phyloP scores from a whole-genome alignment of 2,329 filamentous ascomycete species.

The Hypoxylon sp. region DNA sequence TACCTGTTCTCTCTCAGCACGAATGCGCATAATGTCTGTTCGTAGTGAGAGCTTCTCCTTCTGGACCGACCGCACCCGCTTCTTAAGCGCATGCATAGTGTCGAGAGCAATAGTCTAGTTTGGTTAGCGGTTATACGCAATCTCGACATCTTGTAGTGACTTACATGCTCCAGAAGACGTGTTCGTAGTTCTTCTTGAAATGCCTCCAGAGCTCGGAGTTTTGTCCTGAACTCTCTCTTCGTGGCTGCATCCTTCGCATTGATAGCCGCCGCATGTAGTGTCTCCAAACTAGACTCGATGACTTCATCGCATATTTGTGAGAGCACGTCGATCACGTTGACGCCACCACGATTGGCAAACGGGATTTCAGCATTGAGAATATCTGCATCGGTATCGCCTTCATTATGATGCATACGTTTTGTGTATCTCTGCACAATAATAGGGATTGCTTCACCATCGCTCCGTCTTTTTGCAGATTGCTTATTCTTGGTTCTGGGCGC shows the following conservation, averaged over 20 bases:
- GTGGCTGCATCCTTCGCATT: slow-evolving; percentile 62
- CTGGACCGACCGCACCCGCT: slow-evolving; percentile 70
- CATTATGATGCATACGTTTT: slow-evolving; percentile 59
- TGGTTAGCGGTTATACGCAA: slow-evolving; percentile 23
- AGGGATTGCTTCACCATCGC: slow-evolving; percentile 60
- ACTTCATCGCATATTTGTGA: slow-evolving; percentile 74
- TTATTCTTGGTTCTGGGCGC: slow-evolving; percentile 46
- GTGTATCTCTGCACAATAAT: slow-evolving; percentile 74
- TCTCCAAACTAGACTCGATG: slow-evolving; percentile 65
- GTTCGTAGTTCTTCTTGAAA: slow-evolving; percentile 71
- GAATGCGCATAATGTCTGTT: slow-evolving; percentile 72
- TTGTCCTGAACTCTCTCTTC: slow-evolving; percentile 69
- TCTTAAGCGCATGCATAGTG: slow-evolving; percentile 69
- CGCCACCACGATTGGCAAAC: slow-evolving; percentile 67
- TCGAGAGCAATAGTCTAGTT: slow-evolving; percentile 71
- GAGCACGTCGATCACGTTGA: slow-evolving; percentile 75
- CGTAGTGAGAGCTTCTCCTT: slow-evolving; percentile 70
- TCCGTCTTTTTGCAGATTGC: slow-evolving; percentile 43
- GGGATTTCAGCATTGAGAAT: slow-evolving; percentile 67
- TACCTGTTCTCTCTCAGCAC: slow-evolving; percentile 73
- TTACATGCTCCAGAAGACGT: slow-evolving; percentile 71
- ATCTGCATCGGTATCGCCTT: slow-evolving; percentile 59
- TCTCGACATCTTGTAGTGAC: slow-evolving; percentile 47
- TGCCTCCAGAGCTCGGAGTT: slow-evolving; percentile 69
- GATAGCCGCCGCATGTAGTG: slow-evolving; percentile 61